A percentile compares a stretch with the other conserved stretches of the same genome.
Conservation (phyloP, 2,329 filamentous ascomycete genomes). For the Xenosphaeropsis pyriputrescens region DNA sequence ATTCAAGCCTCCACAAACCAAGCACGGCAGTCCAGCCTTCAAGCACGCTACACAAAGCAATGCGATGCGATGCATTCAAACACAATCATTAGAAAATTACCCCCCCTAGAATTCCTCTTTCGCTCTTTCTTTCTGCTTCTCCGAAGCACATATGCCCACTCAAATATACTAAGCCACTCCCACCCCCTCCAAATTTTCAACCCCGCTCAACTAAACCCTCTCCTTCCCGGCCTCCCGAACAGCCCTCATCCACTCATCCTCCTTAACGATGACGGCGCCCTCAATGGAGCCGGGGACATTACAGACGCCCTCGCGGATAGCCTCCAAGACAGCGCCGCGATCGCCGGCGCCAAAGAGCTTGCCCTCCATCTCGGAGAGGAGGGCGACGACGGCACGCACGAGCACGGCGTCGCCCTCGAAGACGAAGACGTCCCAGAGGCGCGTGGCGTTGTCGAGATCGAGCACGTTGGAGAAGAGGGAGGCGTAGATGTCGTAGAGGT, state of each 20-base stretch:
- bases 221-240: neutral
- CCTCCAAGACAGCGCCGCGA: neutral
- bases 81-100: too few species aligned
- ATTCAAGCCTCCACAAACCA: too few species aligned
- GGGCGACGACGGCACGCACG: constrained; percentile 55
- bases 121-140: too few species aligned
- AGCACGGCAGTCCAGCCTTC: too few species aligned
- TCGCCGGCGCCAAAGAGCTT: constrained; percentile 36
- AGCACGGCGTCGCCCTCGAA: constrained; percentile 68
- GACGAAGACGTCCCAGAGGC: constrained; percentile 71
- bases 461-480: constrained; percentile 48
- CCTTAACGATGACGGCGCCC: neutral
- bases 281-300: too few species aligned
- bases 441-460: constrained; percentile 52
- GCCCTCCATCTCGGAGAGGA: constrained; percentile 37
- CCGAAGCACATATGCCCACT: too few species aligned
- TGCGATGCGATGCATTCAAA: too few species aligned
- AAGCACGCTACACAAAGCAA: too few species aligned
- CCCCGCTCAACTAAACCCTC: neutral
- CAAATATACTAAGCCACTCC: too few species aligned
- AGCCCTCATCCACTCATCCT: constrained; percentile 1
- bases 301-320: neutral
- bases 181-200: too few species aligned
- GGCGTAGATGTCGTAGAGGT: constrained; percentile 45
- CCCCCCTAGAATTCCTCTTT: too few species aligned